Evolutionary conservation across 805 yeast species (phyloP).

Genomic region (Isabelozyma rhagii): DNA sequence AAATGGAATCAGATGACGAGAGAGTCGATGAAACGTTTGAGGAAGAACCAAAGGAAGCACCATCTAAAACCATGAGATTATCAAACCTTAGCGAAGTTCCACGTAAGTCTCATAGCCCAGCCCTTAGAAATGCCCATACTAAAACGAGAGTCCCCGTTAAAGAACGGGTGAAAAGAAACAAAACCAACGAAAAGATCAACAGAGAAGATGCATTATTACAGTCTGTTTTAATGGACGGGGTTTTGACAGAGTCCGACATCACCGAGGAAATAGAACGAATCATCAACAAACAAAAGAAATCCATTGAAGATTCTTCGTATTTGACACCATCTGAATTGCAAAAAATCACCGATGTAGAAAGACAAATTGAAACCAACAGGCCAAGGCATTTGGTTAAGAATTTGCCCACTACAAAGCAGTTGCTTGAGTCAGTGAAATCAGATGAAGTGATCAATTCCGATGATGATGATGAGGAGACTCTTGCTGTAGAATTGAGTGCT

Average conservation of each 20-base stretch:
- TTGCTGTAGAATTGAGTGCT: slow-evolving; percentile 54
- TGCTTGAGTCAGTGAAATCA: slow-evolving; percentile 53
- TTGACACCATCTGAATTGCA: slow-evolving; percentile 16
- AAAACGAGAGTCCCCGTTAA: background rate
- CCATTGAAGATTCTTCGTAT: slow-evolving; percentile 17
- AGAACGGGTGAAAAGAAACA: slow-evolving; percentile 11
- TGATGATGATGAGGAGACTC: slow-evolving; percentile 80
- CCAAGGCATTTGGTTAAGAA: slow-evolving; percentile 48
- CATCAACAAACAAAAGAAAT: slow-evolving; percentile 17
- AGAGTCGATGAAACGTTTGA: background rate
- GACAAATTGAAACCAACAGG: slow-evolving; percentile 20
- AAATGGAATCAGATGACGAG: background rate
- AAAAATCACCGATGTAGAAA: slow-evolving; percentile 11
- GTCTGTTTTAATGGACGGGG: slow-evolving; percentile 28
- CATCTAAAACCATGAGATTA: background rate
- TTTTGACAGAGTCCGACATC: slow-evolving; percentile 24
- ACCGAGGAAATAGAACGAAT: slow-evolving; percentile 17
- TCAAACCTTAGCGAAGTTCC: background rate
- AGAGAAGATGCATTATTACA: slow-evolving; percentile 1
- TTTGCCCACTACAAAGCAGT: slow-evolving; percentile 57
- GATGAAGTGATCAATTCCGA: slow-evolving; percentile 62
- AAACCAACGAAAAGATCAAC: slow-evolving; percentile 12
- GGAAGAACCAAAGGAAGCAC: background rate
- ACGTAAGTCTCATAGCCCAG: background rate
- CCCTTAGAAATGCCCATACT: background rate